phyloP scores from a whole-genome alignment of 2,329 filamentous ascomycete genomes.

The Macrophomina tecta region DNA sequence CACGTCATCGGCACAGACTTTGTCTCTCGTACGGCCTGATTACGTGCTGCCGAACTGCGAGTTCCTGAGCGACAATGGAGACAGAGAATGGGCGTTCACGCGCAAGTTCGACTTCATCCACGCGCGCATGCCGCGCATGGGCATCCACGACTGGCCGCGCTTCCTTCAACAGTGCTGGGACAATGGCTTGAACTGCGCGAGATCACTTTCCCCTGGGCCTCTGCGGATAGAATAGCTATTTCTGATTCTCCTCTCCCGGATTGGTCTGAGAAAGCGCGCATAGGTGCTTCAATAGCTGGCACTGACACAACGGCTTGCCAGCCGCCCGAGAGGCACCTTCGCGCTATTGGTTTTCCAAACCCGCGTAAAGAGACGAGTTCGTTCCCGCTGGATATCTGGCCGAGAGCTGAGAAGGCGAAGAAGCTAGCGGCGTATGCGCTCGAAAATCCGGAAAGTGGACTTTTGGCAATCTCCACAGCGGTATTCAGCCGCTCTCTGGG shows the following conservation, averaged over 20 bases:
- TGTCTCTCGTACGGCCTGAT: slow-evolving; percentile 53
- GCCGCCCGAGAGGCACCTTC: slow-evolving; percentile 32
- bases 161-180: slow-evolving; percentile 47
- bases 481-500: slow-evolving; percentile 22
- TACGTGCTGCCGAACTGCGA: slow-evolving; percentile 30
- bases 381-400: slow-evolving; percentile 23
- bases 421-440: not conserved
- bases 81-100: slow-evolving; percentile 58
- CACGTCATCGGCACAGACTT: slow-evolving; percentile 54
- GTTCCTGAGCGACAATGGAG: slow-evolving; percentile 30
- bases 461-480: slow-evolving; percentile 19
- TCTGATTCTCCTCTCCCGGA: not conserved
- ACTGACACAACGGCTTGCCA: slow-evolving; percentile 46
- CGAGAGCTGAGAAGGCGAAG: slow-evolving; percentile 4
- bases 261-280: slow-evolving; percentile 15
- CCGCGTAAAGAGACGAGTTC: not conserved
- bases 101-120: slow-evolving; percentile 62
- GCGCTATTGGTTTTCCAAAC: not conserved
- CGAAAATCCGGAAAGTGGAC: slow-evolving; percentile 16
- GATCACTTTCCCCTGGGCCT: slow-evolving; percentile 31
- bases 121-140: slow-evolving; percentile 55
- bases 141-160: slow-evolving; percentile 57
- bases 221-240: slow-evolving; percentile 4
- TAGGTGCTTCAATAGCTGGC: slow-evolving; percentile 7
- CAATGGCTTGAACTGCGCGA: slow-evolving; percentile 54